A percentile compares a stretch with the other conserved stretches of the same genome.
These are phyloP conservation scores for Xylaria longipes DNA, from an alignment of 495 filamentous ascomycete species.

Conservation along the genomic window DNA sequence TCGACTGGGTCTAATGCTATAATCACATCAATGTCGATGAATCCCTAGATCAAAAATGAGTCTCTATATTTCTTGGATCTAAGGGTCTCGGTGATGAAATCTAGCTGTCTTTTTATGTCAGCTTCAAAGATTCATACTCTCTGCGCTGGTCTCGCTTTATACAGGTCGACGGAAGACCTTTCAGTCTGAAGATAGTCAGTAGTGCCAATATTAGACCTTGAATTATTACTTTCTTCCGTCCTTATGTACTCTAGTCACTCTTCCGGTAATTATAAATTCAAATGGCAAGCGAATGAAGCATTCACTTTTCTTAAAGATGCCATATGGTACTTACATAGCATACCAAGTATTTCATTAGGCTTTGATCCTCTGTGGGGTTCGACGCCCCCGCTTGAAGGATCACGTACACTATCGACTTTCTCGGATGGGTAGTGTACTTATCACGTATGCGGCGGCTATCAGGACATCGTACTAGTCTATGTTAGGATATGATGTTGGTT, in stretches of 20 bases:
- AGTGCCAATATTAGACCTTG: not conserved
- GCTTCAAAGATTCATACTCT: constrained; percentile 26
- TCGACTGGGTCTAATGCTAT: not conserved
- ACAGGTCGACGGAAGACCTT: not conserved
- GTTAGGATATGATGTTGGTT: not conserved
- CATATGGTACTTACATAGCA: not conserved
- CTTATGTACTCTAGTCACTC: not conserved
- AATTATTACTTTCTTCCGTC: not conserved
- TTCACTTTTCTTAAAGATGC: not conserved
- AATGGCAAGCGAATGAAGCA: not conserved
- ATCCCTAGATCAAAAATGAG: not conserved
- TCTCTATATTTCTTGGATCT: not conserved
- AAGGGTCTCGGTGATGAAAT: constrained; percentile 27
- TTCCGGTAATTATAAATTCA: not conserved
- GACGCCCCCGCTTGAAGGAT: not conserved
- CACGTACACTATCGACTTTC: not conserved
- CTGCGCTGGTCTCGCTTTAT: constrained; percentile 14
- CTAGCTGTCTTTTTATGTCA: constrained; percentile 28
- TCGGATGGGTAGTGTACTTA: not conserved
- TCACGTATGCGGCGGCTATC: not conserved
- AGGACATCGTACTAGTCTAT: not conserved
- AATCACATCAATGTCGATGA: not conserved
- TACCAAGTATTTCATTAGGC: not conserved
- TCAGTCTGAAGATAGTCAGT: not conserved
- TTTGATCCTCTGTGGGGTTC: not conserved